Conservation (phyloP, 148 eudicot genomes). For the Rhododendron simsii region DNA sequence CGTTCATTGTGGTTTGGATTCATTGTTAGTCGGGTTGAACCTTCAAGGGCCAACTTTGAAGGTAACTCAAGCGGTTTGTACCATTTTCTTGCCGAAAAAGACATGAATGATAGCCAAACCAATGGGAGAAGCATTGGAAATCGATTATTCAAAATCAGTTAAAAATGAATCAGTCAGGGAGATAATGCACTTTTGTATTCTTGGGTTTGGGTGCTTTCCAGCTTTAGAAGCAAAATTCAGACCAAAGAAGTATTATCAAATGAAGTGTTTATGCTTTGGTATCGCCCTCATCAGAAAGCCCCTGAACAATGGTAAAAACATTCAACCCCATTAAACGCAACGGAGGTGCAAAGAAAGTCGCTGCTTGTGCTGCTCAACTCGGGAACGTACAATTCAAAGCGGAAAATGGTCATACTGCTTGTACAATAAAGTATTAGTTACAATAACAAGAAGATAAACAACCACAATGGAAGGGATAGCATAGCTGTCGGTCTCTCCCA, state of each 20-base stretch:
- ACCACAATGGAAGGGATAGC: background rate
- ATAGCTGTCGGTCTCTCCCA: background rate
- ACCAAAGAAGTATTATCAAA: background rate
- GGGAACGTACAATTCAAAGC: background rate
- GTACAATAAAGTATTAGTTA: background rate
- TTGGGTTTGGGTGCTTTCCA: background rate
- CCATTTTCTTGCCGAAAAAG: background rate
- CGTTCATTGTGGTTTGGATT: background rate
- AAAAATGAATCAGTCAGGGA: background rate
- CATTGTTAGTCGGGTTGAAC: background rate
- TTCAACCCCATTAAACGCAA: background rate
- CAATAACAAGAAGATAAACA: background rate
- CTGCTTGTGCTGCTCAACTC: background rate
- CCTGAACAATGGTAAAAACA: background rate
- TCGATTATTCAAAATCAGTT: background rate
- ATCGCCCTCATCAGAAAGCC: background rate
- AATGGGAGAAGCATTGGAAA: background rate
- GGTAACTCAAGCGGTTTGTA: background rate
- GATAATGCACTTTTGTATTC: background rate
- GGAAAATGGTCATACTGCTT: background rate
- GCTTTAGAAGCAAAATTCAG: background rate
- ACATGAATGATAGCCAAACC: background rate
- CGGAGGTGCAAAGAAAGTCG: background rate
- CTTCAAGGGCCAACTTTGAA: background rate
- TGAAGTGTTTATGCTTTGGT: background rate